A percentile compares a stretch with the other conserved stretches of the same genome.
These are phyloP conservation scores for Dorcoceras hygrometricum DNA, from an alignment of 257 asterid species.

Conservation along the genomic window DNA sequence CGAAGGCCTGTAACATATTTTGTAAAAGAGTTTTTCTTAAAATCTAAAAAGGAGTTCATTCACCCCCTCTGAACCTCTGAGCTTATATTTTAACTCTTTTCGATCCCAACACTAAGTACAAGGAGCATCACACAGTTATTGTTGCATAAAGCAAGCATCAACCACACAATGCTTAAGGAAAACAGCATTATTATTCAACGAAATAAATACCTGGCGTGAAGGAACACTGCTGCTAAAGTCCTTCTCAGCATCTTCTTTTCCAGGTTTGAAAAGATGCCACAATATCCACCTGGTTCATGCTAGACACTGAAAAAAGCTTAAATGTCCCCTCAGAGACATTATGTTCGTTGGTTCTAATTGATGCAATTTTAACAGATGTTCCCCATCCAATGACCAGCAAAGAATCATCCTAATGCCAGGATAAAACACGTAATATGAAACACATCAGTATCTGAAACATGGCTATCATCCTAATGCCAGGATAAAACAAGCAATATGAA, in stretches of 20 bases:
- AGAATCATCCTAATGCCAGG: constrained; percentile 69
- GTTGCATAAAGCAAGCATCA: not conserved
- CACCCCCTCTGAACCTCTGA: too few species aligned
- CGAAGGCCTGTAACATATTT: too few species aligned
- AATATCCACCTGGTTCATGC: constrained; percentile 87
- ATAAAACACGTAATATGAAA: constrained; percentile 29
- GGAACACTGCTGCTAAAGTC: constrained; percentile 71
- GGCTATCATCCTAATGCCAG: constrained; percentile 76
- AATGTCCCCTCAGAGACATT: constrained; percentile 60
- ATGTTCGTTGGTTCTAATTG: constrained; percentile 64
- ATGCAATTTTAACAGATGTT: constrained; percentile 78
- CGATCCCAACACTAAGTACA: too few species aligned
- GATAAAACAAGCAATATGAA: constrained; percentile 29
- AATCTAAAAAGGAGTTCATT: too few species aligned
- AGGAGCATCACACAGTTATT: constrained; percentile 7
- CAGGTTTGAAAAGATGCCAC: constrained; percentile 94
- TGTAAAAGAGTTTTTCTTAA: too few species aligned
- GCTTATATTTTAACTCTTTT: too few species aligned
- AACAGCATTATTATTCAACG: not conserved
- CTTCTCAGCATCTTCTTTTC: constrained; percentile 85
- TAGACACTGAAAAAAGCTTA: constrained; percentile 61
- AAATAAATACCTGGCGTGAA: constrained; percentile 78
- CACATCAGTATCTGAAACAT: constrained; percentile 24
- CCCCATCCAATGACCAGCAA: constrained; percentile 99
- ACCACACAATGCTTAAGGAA: constrained; percentile 2